Base-by-base conservation (phyloP, 1,284 basidiomycete species). In the Rugosomyces carneus region DNA sequence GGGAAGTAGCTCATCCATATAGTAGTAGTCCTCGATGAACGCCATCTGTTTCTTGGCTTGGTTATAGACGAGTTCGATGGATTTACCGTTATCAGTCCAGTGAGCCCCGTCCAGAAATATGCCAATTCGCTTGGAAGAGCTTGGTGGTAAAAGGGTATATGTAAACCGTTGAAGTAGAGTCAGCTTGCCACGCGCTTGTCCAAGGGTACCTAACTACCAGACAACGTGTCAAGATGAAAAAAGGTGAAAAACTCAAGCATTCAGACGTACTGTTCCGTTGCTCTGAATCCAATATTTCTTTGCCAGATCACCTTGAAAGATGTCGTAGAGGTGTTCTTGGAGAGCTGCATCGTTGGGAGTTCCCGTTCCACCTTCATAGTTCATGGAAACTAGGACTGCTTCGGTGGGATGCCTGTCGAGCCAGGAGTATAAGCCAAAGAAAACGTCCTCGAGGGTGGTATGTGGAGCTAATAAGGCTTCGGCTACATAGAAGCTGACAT, bases 11-110 rank as follows among this genome's bases (percentile, higher is more conserved):
- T 57, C 53, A n/a, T 53, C 53, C 38, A 64, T 62, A 20, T 64
- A 60, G 46, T 73, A 74, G 52, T 65, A 68, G 52, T 73, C 71
- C 58, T 73, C 68, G 41, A 73, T 72, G 48, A 61, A 71, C 1
- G 71, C 71, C 8, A 60, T 58, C 40, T 67, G 63, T 11, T 60
- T 53, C 37, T 57, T 50, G 2, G 53, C 55, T 5, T 50, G 48
- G 47, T 72, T 72, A 51, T 74, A 74, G 0, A 65, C 54, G 6
- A 72, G 56, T 43, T 65, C 60, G 43, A 71, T 71, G 15, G 55
- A 51, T 26, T 68, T 63, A 15, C 61, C 61, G 44, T 74, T 72
- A 48, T 69, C 70, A 1, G 65, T 66, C 72, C 71, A 73, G 2
- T 64, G 59, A 6, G 47, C 52, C 0, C 60, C 59, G n/a, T 64